Percentiles rank a stretch among this genome's conserved stretches.
phyloP scores from a whole-genome alignment of 73 alveolate species.

The Stentor coeruleus region DNA sequence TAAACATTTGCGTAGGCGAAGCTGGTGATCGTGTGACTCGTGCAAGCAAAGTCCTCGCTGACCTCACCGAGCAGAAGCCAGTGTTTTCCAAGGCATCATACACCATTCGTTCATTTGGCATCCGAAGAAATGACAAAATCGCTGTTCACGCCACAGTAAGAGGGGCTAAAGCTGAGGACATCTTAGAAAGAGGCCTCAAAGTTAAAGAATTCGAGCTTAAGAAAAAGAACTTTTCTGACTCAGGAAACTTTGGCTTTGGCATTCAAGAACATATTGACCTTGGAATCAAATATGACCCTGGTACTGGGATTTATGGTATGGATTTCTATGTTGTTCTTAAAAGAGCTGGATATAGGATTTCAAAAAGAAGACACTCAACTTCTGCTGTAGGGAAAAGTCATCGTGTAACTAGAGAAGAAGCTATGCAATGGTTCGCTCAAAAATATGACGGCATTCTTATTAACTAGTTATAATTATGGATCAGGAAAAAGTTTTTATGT shows the following conservation, averaged over 20 bases:
- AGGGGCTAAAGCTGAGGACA: conserved; percentile 47
- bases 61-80: conserved; percentile 48
- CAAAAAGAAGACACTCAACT: conserved; percentile 19
- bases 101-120: conserved; percentile 45
- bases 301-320: conserved; percentile 53
- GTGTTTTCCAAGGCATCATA: conserved; percentile 43
- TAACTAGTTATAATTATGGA: not conserved
- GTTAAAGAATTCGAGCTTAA: conserved; percentile 46
- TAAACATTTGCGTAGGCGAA: not conserved
- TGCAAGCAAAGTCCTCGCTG: conserved; percentile 39
- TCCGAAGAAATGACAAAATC: conserved; percentile 44
- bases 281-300: conserved; percentile 49
- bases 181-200: conserved; percentile 38
- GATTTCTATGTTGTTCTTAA: conserved; percentile 43
- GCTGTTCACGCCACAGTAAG: conserved; percentile 48
- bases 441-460: conserved; percentile 37
- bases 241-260: conserved; percentile 50
- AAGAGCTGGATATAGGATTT: conserved; percentile 36
- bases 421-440: conserved; percentile 39
- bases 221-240: conserved; percentile 27
- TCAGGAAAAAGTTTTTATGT: not conserved
- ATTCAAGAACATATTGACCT: conserved; percentile 47
- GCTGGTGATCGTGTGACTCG: conserved; percentile 43
- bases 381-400: conserved; percentile 37
- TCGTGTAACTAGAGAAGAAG: conserved; percentile 36